Conservation (phyloP, 2,329 filamentous ascomycete species). For the Aspergillus fumigatiaffinis region DNA sequence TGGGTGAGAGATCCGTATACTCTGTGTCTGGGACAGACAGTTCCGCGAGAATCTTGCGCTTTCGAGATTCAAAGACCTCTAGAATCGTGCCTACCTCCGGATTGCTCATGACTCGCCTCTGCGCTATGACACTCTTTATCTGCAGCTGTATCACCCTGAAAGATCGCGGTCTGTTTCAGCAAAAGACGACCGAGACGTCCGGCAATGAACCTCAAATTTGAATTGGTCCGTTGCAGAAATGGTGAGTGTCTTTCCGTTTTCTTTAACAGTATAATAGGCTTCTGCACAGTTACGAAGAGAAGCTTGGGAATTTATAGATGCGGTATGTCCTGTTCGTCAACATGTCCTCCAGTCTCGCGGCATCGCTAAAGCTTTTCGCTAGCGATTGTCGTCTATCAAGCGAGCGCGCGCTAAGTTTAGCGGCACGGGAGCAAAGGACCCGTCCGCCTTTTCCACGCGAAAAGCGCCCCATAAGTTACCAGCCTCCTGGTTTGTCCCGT, state of each 20-base stretch:
- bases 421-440: slow-evolving; percentile 15
- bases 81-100: slow-evolving; percentile 18
- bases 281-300: not conserved
- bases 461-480: slow-evolving; percentile 25
- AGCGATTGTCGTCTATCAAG: slow-evolving; percentile 7
- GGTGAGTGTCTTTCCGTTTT: not conserved
- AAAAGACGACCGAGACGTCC: too few species aligned
- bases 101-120: slow-evolving; percentile 2
- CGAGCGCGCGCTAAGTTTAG: slow-evolving; percentile 16
- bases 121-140: slow-evolving; percentile 3
- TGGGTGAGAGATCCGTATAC: slow-evolving; percentile 82
- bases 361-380: slow-evolving; percentile 11
- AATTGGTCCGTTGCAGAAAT: not conserved
- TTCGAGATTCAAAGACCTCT: slow-evolving; percentile 55
- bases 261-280: not conserved
- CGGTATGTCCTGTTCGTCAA: not conserved
- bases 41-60: slow-evolving; percentile 67
- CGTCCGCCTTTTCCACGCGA: slow-evolving; percentile 20
- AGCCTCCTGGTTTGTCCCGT: slow-evolving; percentile 21
- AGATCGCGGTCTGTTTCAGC: too few species aligned
- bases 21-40: slow-evolving; percentile 64
- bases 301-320: not conserved
- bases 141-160: not conserved
- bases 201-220: not conserved
- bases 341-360: not conserved